These are phyloP conservation scores for Zangia roseola DNA, from an alignment of 768 basidiomycete species.

Conservation along the genomic window DNA sequence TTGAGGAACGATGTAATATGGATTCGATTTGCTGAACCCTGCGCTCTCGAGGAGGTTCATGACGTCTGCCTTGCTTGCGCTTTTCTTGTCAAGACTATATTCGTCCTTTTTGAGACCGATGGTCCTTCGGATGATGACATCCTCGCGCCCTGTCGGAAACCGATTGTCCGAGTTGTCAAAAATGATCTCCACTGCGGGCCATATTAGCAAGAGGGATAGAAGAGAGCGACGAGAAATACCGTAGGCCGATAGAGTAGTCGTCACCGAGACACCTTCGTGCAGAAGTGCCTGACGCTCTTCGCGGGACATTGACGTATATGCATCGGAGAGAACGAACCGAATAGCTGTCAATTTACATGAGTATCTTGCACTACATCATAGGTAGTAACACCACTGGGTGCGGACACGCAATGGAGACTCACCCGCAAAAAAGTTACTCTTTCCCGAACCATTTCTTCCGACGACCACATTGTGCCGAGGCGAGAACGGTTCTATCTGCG, in stretches of 20 bases:
- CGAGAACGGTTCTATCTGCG: slow-evolving; percentile 92
- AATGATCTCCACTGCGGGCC: slow-evolving; percentile 70
- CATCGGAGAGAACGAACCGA: slow-evolving; percentile 96
- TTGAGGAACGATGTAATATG: slow-evolving; percentile 99
- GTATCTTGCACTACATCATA: background rate
- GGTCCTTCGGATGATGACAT: slow-evolving; percentile 86
- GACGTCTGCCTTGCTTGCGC: slow-evolving; percentile 92
- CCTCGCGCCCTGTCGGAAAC: slow-evolving; percentile 88
- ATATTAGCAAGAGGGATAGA: background rate
- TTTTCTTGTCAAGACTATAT: slow-evolving; percentile 95
- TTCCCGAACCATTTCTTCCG: slow-evolving; percentile 95
- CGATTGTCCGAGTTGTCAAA: slow-evolving; percentile 95
- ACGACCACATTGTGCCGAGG: slow-evolving; percentile 95
- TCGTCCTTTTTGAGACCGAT: slow-evolving; percentile 99
- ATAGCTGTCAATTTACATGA: slow-evolving; percentile 57
- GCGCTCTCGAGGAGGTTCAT: slow-evolving; percentile 97
- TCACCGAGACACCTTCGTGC: slow-evolving; percentile 87
- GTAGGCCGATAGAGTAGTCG: slow-evolving; percentile 89
- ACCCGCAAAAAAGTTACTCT: slow-evolving; percentile 99
- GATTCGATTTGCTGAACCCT: slow-evolving; percentile 97
- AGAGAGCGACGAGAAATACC: slow-evolving; percentile 41
- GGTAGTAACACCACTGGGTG: too few relatives aligned
- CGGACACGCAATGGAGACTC: slow-evolving; percentile 25
- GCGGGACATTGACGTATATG: slow-evolving; percentile 91
- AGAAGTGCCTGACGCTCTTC: slow-evolving; percentile 93